Percentiles rank a stretch among this genome's conserved stretches.
Conservation (phyloP, 441 rosid species). For the Eutrema salsugineum region DNA sequence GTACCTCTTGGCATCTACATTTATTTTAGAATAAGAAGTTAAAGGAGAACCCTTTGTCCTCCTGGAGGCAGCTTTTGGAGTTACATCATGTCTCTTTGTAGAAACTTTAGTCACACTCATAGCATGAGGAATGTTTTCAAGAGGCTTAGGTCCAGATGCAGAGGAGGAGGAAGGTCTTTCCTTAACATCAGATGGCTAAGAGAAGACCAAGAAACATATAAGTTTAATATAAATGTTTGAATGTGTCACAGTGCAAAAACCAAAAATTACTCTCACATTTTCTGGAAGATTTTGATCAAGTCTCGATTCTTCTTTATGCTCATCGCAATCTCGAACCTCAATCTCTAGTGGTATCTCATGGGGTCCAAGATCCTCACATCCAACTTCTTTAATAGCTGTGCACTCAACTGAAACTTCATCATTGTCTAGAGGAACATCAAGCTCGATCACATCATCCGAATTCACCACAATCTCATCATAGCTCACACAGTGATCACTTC, state of each 20-base stretch:
- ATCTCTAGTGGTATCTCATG: constrained; percentile 13
- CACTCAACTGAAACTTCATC: constrained; percentile 8
- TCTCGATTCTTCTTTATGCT: constrained; percentile 14
- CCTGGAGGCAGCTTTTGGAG: constrained; percentile 19
- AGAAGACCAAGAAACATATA: background rate
- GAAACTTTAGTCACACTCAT: background rate
- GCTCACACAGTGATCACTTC: constrained; percentile 24
- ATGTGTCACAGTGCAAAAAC: background rate
- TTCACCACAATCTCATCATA: constrained; percentile 45
- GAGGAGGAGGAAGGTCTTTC: constrained; percentile 12
- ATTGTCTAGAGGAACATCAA: constrained; percentile 3
- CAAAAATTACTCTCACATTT: constrained; percentile 4
- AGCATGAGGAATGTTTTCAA: background rate
- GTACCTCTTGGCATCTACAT: constrained; percentile 49
- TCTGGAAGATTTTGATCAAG: background rate
- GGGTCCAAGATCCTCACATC: background rate
- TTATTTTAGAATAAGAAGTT: constrained; percentile 32
- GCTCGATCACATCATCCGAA: constrained; percentile 28
- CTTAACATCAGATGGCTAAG: background rate
- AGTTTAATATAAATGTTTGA: background rate
- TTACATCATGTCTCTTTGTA: constrained; percentile 31
- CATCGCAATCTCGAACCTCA: constrained; percentile 37
- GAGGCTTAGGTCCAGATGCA: constrained; percentile 4
- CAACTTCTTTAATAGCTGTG: constrained; percentile 1
- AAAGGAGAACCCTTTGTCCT: constrained; percentile 37